Percentiles rank a stretch among this genome's conserved stretches.
Conservation (phyloP, 371 early-diverging fungal genomes). For the Rhizomucor pusillus region DNA sequence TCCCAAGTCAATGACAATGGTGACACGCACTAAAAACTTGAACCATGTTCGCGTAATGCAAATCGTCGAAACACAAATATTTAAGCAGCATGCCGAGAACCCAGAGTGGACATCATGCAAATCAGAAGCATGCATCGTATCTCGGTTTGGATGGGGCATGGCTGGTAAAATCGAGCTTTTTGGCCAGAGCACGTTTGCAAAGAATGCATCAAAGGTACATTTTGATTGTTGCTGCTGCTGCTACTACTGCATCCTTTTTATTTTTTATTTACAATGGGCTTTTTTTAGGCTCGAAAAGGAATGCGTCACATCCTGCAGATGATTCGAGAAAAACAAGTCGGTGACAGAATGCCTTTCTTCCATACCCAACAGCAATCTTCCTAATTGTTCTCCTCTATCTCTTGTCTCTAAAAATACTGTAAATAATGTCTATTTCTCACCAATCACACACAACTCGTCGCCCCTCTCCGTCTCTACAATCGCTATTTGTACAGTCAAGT, state of each 20-base stretch:
- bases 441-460: too few relatives aligned
- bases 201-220: constrained; percentile 73
- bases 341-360: constrained; percentile 19
- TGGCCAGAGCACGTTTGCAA: constrained; percentile 83
- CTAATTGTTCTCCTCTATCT: too few relatives aligned
- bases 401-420: too few relatives aligned
- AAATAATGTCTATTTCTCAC: too few relatives aligned
- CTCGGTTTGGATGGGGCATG: constrained; percentile 87
- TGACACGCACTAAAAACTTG: constrained; percentile 83
- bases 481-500: too few relatives aligned
- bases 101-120: constrained; percentile 70
- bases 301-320: constrained; percentile 85
- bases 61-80: constrained; percentile 88
- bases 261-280: neutral
- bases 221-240: too few relatives aligned
- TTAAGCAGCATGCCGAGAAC: constrained; percentile 55
- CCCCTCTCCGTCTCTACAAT: too few relatives aligned
- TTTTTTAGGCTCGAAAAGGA: constrained; percentile 75
- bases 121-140: constrained; percentile 84
- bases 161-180: constrained; percentile 82
- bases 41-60: constrained; percentile 91
- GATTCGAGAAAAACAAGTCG: constrained; percentile 60
- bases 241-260: constrained; percentile 1
- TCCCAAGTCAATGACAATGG: constrained; percentile 72
- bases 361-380: neutral